A percentile compares a stretch with the other conserved stretches of the same genome.
Evolutionary conservation across 441 rosid species (phyloP).

Genomic region (Arabidopsis lyrata): DNA sequence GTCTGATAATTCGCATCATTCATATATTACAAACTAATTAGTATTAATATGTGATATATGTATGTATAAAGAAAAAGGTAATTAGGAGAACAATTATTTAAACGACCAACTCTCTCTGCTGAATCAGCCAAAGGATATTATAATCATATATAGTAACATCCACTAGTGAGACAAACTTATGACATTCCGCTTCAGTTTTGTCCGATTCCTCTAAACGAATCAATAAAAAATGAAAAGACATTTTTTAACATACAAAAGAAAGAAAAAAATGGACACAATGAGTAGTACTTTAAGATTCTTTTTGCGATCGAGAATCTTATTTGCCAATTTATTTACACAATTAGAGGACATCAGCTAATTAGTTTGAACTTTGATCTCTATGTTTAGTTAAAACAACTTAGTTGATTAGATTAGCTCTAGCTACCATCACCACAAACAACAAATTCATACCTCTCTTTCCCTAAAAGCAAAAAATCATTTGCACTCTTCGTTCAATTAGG

Average conservation of each 20-base stretch:
- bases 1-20: conserved; percentile 54
- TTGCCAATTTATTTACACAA: neutral
- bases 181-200: conserved; percentile 39
- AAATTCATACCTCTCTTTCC: conserved; percentile 14
- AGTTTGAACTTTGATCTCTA: too few relatives aligned
- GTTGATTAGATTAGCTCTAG: neutral
- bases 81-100: conserved; percentile 6
- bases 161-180: conserved; percentile 48
- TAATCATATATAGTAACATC: conserved; percentile 38
- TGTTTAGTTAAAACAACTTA: neutral
- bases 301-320: conserved; percentile 31
- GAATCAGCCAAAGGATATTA: conserved; percentile 28
- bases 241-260: conserved; percentile 22
- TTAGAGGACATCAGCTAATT: too few relatives aligned
- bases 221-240: conserved; percentile 34
- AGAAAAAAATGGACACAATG: conserved; percentile 13
- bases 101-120: conserved; percentile 27
- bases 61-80: neutral
- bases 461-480: neutral
- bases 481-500: conserved; percentile 18
- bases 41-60: conserved; percentile 15
- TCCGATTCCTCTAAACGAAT: conserved; percentile 38
- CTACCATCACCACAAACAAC: neutral
- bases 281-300: conserved; percentile 8
- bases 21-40: conserved; percentile 12